Percentiles rank a stretch among this genome's conserved stretches.
phyloP scores from a whole-genome alignment of 2,329 filamentous ascomycete species.

The Sclerotinia nivalis region DNA sequence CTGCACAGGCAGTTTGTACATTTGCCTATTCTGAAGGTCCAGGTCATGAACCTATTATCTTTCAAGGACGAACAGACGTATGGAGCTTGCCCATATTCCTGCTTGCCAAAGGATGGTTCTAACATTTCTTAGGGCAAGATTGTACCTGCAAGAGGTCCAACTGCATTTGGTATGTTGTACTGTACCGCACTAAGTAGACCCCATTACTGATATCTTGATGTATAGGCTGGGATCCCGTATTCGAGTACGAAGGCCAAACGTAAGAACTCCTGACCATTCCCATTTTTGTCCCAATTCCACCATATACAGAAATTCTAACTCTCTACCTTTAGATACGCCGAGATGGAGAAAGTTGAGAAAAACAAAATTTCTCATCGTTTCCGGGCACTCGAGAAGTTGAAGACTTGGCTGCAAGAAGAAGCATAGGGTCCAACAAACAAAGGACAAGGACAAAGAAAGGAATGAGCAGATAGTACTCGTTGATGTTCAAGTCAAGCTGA shows the following conservation, averaged over 20 bases:
- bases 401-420: slow-evolving; percentile 64
- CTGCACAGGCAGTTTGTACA: slow-evolving; percentile 89
- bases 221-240: slow-evolving; percentile 94
- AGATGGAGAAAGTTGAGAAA: slow-evolving; percentile 88
- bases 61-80: slow-evolving; percentile 86
- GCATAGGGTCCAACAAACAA: slow-evolving; percentile 27
- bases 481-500: background rate
- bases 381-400: slow-evolving; percentile 83
- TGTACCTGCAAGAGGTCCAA: slow-evolving; percentile 77
- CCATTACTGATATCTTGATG: slow-evolving; percentile 27
- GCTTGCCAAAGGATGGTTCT: slow-evolving; percentile 17
- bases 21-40: slow-evolving; percentile 90
- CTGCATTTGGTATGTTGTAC: slow-evolving; percentile 70
- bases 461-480: background rate
- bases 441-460: slow-evolving; percentile 16
- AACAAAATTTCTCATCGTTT: slow-evolving; percentile 91
- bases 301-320: background rate
- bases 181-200: background rate
- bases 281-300: background rate
- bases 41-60: slow-evolving; percentile 78
- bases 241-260: slow-evolving; percentile 90
- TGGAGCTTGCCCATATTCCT: slow-evolving; percentile 41
- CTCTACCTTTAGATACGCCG: slow-evolving; percentile 65
- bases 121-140: slow-evolving; percentile 64
- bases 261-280: slow-evolving; percentile 30